Evolutionary conservation across 2,329 filamentous ascomycete genomes (phyloP), one percentile per base, ranked within the genome.

Genomic region (Talaromyces funiculosus): DNA sequence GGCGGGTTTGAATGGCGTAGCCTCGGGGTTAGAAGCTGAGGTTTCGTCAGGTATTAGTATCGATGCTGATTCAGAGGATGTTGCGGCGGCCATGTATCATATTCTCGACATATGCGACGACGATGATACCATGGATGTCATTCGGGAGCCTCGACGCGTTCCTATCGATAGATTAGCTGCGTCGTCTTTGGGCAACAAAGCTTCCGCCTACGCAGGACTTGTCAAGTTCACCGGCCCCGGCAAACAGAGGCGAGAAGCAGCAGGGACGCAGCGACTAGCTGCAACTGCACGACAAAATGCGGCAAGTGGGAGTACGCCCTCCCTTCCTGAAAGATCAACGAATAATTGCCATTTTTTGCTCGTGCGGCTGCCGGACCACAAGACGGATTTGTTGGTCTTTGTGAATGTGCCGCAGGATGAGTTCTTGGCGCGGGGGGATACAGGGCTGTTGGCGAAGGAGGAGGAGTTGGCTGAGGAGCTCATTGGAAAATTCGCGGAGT

Each of bases 391-490:
- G 40, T 78, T 96, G 51, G 85, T 96, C 64, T 90, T 90, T 42
- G 85, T 96, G 70, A 97, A 96, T 75, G 89, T 96, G 53, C 93
- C 92, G 29, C 88, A 94, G 73, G 86, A 88, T 8, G 86, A 90
- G 33, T 84, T 93, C 60, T 86, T 86, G 16, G 86, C 83, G 71
- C 82, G 83, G 69, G 89, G 87, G 3, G 82, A 85, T 73, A 76
- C 90, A 64, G 86, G 90, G 68, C 87, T 86, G 56, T 82, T 87
- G 67, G 83, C 83, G 5, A 83, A 88, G 38, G 88, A 90, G 71
- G 86, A 88, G 70, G 85, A 77, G 67, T 45, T 72, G 53, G 77
- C 71, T 9, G 65, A 67, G 53, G 71, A 69, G 40, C 60, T 71
- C 24, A 62, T 78, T 53, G 64, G 59, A 26, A 70, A 66, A 54